Evolutionary conservation across 495 filamentous ascomycete genomes (phyloP), one percentile per base, ranked within the genome.

Genomic region (Talaromyces thailandensis): DNA sequence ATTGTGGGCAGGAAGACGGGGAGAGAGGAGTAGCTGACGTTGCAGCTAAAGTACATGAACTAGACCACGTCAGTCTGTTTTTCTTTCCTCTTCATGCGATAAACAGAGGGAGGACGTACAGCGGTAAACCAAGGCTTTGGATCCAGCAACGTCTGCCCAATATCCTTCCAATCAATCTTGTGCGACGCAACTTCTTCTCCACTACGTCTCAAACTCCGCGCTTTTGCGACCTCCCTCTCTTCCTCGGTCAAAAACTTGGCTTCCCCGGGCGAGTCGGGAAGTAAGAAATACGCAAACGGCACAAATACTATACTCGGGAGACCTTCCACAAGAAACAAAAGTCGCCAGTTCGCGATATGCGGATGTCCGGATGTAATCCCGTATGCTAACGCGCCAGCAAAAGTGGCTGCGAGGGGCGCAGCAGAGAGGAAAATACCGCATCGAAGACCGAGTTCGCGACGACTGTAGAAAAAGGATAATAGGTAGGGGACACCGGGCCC

Each of bases 1-100:
- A 95, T 92, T 9, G 88, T 88, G 0, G 91, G 91, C 1, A 96
- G 79, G 69, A 94, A 96, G 3, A 93, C 89, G 0, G 91, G 90
- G 7, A 96, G 81, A 6, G 89, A 92, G n/a, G 88, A 86, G 72
- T 93, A 95, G 62, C 87, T 81, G 50, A 84, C 83, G 60, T 84
- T 84, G 73, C 81, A 84, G 70, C 76, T 81, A 61, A 83, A 83
- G 68, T 82, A 83, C 79, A 83, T 83, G n/a, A 83, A 70, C 79
- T 83, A 62, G 18, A 32, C n/a, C 2, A 12, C 5, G 6, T 57
- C 26, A 35, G 29, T 23, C n/a, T n/a, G n/a, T n/a, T n/a, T n/a
- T n/a, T n/a, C n/a, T n/a, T n/a, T n/a, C n/a, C n/a, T n/a, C n/a
- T n/a, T n/a, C 9, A 51, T 48, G 25, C 26, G 29, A 29, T 0